These are phyloP conservation scores for Hura crepitans DNA, from an alignment of 441 rosid species.

Conservation along the genomic window DNA sequence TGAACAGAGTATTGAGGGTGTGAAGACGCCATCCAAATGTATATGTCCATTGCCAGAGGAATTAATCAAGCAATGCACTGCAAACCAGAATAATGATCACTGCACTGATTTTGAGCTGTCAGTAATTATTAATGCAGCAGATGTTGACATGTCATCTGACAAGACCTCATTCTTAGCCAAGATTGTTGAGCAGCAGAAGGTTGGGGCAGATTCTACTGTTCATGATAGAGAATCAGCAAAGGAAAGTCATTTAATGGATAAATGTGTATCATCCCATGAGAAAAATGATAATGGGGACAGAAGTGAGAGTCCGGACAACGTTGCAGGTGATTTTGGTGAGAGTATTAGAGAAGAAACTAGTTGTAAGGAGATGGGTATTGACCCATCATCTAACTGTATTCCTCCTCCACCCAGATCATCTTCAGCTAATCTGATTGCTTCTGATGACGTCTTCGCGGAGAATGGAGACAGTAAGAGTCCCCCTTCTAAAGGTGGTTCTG, in stretches of 20 bases:
- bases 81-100: slow-evolving; percentile 12
- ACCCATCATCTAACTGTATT: slow-evolving; percentile 21
- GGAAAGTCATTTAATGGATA: slow-evolving; percentile 16
- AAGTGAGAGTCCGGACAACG: slow-evolving; percentile 16
- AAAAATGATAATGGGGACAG: slow-evolving; percentile 10
- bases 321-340: slow-evolving; percentile 24
- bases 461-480: slow-evolving; percentile 14
- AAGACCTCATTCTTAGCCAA: not conserved
- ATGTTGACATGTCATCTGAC: slow-evolving; percentile 9
- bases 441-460: slow-evolving; percentile 22
- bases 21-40: slow-evolving; percentile 7
- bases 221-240: slow-evolving; percentile 21
- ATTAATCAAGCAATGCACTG: slow-evolving; percentile 6
- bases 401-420: slow-evolving; percentile 20
- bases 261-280: slow-evolving; percentile 20
- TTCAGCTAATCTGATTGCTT: slow-evolving; percentile 21
- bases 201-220: slow-evolving; percentile 17
- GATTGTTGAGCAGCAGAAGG: slow-evolving; percentile 21
- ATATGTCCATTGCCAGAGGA: slow-evolving; percentile 13
- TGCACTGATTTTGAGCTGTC: slow-evolving; percentile 21
- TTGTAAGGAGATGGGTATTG: slow-evolving; percentile 26
- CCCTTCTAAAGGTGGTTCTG: slow-evolving; percentile 15
- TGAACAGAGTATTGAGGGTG: slow-evolving; percentile 19
- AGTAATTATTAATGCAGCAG: slow-evolving; percentile 11
- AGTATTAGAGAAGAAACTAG: slow-evolving; percentile 24